Evolutionary conservation across 306 rosid species (phyloP), one percentile per base, ranked within the genome.

Genomic region (Castanospermum australe): DNA sequence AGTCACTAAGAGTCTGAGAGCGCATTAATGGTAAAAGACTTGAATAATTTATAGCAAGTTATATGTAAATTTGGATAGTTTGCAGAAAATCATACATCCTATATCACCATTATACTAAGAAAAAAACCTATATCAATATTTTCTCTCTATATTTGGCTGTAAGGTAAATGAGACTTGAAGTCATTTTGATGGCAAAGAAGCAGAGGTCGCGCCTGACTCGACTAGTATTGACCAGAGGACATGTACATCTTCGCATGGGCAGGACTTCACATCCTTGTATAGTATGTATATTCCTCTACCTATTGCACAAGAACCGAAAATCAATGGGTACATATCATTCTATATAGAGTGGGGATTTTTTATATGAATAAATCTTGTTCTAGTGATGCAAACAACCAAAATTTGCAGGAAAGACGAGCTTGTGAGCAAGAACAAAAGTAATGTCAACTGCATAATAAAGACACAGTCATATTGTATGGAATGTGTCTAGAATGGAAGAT

Each of bases 141-240:
- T 12, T 51, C 30, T 45, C 3, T 36, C n/a, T 18, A 18, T 62
- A 42, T 28, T 48, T 57, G 22, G 28, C 6, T 24, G 28, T 10
- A 75, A 45, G 30, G 62, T 36, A 42, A 12, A 38, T 22, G 51
- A 67, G 28, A 42, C 41, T 4, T 14, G n/a, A n/a, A 15, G 55
- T 83, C 70, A 79, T 33, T 80, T 84, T 36, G 90, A 67, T 22
- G 66, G 80, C 73, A 76, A 70, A 71, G 91, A 68, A 59, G 84
- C 55, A 45, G 88, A 33, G 30, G 71, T 73, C 2, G 84, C 39
- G 4, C 77, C 82, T 5, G 90, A 86, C 77, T 92, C 89, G 0
- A 92, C 92, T 78, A 90, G 81, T 18, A 92, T 90, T 63, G 97
- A 88, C 97, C 94, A 92, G 0, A 92, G 88, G 15, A 87, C 90